Percentiles rank a stretch among this genome's conserved stretches.
Evolutionary conservation across 1,284 basidiomycete species (phyloP).

Genomic region (Rhodotorula sp.): DNA sequence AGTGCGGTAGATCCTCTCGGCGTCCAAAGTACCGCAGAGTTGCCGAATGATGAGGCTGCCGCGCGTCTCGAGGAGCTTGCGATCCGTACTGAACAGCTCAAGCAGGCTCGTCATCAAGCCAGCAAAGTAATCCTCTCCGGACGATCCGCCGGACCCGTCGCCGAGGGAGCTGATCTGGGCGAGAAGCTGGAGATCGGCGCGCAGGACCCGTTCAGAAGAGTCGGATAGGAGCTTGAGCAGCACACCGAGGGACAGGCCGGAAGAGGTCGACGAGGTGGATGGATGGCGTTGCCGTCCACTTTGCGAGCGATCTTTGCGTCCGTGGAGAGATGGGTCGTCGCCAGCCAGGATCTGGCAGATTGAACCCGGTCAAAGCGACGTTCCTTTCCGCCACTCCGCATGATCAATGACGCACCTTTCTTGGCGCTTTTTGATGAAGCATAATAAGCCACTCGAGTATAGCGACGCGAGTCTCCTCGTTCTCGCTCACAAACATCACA

Average conservation of each 20-base stretch:
- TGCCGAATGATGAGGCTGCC: slow-evolving; percentile 96
- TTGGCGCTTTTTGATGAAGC: slow-evolving; percentile 95
- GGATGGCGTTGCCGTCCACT: slow-evolving; percentile 9
- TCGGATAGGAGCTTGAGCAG: slow-evolving; percentile 94
- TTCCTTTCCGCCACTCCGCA: no score
- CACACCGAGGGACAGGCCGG: slow-evolving; percentile 65
- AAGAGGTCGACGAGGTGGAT: slow-evolving; percentile 17
- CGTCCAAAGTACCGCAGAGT: slow-evolving; percentile 88
- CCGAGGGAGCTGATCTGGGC: slow-evolving; percentile 90
- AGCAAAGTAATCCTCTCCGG: slow-evolving; percentile 80
- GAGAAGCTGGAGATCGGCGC: slow-evolving; percentile 89
- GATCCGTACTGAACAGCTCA: slow-evolving; percentile 91
- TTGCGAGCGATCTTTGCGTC: background rate
- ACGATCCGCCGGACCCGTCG: background rate
- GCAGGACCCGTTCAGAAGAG: slow-evolving; percentile 95
- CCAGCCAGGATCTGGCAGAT: slow-evolving; percentile 75
- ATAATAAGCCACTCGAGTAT: slow-evolving; percentile 98
- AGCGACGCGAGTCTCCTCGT: slow-evolving; percentile 91
- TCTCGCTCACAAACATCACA: slow-evolving; percentile 90
- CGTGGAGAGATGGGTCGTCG: slow-evolving; percentile 77
- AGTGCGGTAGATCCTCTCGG: slow-evolving; percentile 91
- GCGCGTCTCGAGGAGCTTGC: slow-evolving; percentile 81
- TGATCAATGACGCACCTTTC: slow-evolving; percentile 62
- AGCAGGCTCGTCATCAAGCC: slow-evolving; percentile 93
- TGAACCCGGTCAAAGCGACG: background rate